Percentiles rank a stretch among this genome's conserved stretches.
These are phyloP conservation scores for Aotearoamyces nothofagi DNA, from an alignment of 2,329 filamentous ascomycete species.

Conservation along the genomic window DNA sequence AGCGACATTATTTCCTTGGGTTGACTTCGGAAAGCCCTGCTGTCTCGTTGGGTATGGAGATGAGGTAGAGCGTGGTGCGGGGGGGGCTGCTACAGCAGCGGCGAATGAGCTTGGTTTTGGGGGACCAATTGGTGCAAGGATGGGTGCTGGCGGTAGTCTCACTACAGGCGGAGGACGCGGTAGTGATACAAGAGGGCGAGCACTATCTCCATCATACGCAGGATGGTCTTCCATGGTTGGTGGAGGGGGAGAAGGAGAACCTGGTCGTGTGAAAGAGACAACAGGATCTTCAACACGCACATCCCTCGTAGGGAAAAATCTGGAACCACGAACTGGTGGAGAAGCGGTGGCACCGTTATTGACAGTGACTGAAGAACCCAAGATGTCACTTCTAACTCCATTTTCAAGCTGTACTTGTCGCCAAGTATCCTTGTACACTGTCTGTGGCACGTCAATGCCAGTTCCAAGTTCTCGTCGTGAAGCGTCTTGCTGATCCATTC, in stretches of 20 bases:
- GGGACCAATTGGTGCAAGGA: constrained; percentile 25
- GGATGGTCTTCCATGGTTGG: constrained; percentile 57
- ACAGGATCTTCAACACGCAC: constrained; percentile 25
- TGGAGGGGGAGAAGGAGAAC: constrained; percentile 56
- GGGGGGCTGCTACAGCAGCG: constrained; percentile 22
- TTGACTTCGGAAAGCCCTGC: constrained; percentile 23
- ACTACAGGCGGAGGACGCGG: constrained; percentile 62
- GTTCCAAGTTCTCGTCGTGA: constrained; percentile 6
- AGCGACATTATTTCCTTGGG: constrained; percentile 21
- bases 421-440: constrained; percentile 18
- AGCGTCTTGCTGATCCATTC: constrained; percentile 12
- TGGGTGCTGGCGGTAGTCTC: constrained; percentile 53
- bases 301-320: constrained; percentile 44
- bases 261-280: constrained; percentile 21
- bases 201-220: constrained; percentile 51
- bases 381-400: constrained; percentile 13
- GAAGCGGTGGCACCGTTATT: constrained; percentile 14
- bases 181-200: constrained; percentile 52
- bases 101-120: constrained; percentile 29
- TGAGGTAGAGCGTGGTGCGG: constrained; percentile 8
- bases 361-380: constrained; percentile 7
- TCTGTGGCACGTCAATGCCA: constrained; percentile 2
- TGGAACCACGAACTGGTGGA: constrained; percentile 34
- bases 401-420: constrained; percentile 7
- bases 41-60: constrained; percentile 9